Percentiles rank a stretch among this genome's conserved stretches.
phyloP scores from a whole-genome alignment of 306 rosid genomes.

The Prunus mira region DNA sequence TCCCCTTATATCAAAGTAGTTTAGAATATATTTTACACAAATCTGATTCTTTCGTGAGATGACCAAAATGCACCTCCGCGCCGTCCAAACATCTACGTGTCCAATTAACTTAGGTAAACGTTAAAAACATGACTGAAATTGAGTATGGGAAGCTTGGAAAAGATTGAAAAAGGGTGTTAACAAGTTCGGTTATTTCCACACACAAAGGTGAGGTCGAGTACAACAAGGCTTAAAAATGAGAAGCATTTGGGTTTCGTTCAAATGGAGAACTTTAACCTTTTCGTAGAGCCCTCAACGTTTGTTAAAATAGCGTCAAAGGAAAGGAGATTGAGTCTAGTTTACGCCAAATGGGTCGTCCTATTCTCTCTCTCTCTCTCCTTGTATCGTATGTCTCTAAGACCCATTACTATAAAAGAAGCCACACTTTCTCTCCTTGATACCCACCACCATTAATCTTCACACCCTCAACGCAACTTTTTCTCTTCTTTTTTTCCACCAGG shows the following conservation, averaged over 20 bases:
- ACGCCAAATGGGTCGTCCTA: conserved; percentile 78
- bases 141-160: neutral
- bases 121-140: neutral
- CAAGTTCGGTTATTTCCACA: conserved; percentile 38
- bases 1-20: no score
- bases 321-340: conserved; percentile 75
- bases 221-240: neutral
- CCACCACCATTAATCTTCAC: conserved; percentile 22
- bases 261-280: conserved; percentile 6
- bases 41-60: neutral
- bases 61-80: conserved; percentile 2
- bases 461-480: neutral
- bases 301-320: conserved; percentile 41
- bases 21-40: neutral
- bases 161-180: neutral
- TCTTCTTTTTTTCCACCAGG: neutral
- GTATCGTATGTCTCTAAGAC: conserved; percentile 12
- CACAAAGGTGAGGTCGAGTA: conserved; percentile 9
- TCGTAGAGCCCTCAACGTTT: conserved; percentile 16
- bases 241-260: conserved; percentile 4
- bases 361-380: neutral
- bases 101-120: neutral
- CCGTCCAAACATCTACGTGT: neutral
- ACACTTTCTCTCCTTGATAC: conserved; percentile 39
- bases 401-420: conserved; percentile 82